Conservation (phyloP, 495 filamentous ascomycete species). For the Aspergillus baeticus region DNA sequence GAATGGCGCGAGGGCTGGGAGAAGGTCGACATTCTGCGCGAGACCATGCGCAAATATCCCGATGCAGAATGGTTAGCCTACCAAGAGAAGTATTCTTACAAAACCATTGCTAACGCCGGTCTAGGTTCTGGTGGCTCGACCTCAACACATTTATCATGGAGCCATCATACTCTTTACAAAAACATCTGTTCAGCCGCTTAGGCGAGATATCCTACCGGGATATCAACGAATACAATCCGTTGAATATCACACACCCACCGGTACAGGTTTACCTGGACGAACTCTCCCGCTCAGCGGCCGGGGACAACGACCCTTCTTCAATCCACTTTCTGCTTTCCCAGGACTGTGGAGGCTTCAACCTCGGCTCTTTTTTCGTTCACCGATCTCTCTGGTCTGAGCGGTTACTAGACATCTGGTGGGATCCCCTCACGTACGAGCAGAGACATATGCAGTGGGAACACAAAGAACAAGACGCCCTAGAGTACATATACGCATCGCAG, state of each 20-base stretch:
- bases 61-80: constrained; percentile 85
- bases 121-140: constrained; percentile 99
- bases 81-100: neutral
- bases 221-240: constrained; percentile 92
- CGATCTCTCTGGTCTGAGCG: constrained; percentile 88
- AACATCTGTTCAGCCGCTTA: constrained; percentile 84
- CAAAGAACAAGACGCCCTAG: constrained; percentile 94
- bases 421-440: constrained; percentile 96
- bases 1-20: constrained; percentile 99
- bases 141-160: constrained; percentile 99
- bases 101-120: neutral
- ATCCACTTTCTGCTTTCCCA: constrained; percentile 89
- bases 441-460: constrained; percentile 99
- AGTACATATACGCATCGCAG: constrained; percentile 87
- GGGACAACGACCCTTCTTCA: constrained; percentile 69
- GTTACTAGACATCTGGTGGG: constrained; percentile 96
- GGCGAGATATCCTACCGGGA: constrained; percentile 81
- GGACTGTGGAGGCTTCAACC: constrained; percentile 94
- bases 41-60: constrained; percentile 89
- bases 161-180: constrained; percentile 83
- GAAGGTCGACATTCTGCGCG: constrained; percentile 93
- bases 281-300: constrained; percentile 64
- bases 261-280: constrained; percentile 72
- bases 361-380: constrained; percentile 91
- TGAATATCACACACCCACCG: constrained; percentile 87